These are phyloP conservation scores for Ogataea zsoltii DNA, from an alignment of 805 yeast genomes.

Conservation along the genomic window DNA sequence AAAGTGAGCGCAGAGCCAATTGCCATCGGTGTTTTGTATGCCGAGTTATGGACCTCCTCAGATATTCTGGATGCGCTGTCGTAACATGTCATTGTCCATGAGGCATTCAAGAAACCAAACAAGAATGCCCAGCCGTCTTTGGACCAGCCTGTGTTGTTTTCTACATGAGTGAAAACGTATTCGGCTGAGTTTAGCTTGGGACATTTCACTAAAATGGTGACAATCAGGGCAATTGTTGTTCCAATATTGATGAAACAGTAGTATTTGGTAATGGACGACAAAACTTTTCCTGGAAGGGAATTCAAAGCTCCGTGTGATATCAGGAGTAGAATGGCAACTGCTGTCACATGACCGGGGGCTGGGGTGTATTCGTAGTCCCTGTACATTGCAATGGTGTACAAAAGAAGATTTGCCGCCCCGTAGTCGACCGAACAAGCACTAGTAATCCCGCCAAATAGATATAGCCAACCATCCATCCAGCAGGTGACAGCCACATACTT, in stretches of 20 bases:
- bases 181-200: conserved; percentile 45
- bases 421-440: conserved; percentile 55
- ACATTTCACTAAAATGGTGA: conserved; percentile 56
- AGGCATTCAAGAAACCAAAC: conserved; percentile 57
- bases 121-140: conserved; percentile 56
- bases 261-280: conserved; percentile 51
- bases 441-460: conserved; percentile 47
- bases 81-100: conserved; percentile 61
- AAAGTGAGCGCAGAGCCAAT: conserved; percentile 52
- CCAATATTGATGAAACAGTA: conserved; percentile 52
- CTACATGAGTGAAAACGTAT: conserved; percentile 49
- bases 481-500: conserved; percentile 51
- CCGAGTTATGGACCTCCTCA: conserved; percentile 57
- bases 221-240: conserved; percentile 48
- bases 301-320: conserved; percentile 50
- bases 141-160: conserved; percentile 52
- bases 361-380: conserved; percentile 40
- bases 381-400: conserved; percentile 47
- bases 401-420: conserved; percentile 50
- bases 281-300: conserved; percentile 50
- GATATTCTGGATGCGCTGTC: conserved; percentile 57
- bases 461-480: conserved; percentile 56
- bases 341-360: conserved; percentile 46
- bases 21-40: conserved; percentile 56
- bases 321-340: conserved; percentile 51